phyloP scores from a whole-genome alignment of 2,329 filamentous ascomycete genomes.

The Tolypocladium pustulatum region DNA sequence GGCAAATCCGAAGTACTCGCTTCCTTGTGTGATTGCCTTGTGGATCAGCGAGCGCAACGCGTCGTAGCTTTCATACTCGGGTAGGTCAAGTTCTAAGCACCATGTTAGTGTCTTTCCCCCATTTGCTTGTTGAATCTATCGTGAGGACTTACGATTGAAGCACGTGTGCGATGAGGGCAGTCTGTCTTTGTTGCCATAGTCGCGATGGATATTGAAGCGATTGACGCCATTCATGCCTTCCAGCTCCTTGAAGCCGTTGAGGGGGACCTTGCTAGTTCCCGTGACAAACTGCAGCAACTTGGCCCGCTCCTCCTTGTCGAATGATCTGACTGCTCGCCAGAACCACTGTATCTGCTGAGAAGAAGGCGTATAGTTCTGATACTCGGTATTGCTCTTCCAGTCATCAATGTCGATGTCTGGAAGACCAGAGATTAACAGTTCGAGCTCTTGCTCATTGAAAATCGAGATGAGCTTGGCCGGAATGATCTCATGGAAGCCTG shows the following conservation, averaged over 20 bases:
- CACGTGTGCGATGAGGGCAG: constrained; percentile 95
- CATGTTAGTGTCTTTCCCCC: not conserved
- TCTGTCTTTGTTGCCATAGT: constrained; percentile 93
- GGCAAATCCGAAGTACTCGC: constrained; percentile 95
- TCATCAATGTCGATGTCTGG: constrained; percentile 97
- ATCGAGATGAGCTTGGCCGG: constrained; percentile 89
- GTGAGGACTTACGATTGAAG: constrained; percentile 76
- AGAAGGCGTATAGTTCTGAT: constrained; percentile 91
- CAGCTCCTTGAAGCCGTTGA: constrained; percentile 97
- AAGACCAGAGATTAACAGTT: constrained; percentile 89
- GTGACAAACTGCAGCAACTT: constrained; percentile 98
- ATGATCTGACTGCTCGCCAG: constrained; percentile 94
- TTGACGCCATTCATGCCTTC: constrained; percentile 99
- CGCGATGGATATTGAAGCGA: constrained; percentile 96
- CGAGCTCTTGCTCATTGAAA: constrained; percentile 96
- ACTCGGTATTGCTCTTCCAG: constrained; percentile 98
- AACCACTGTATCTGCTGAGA: constrained; percentile 99
- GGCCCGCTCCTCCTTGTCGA: constrained; percentile 96
- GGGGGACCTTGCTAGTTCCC: constrained; percentile 92
- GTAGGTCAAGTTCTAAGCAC: constrained; percentile 81
- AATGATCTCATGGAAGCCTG: constrained; percentile 96
- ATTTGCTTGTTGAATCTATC: not conserved
- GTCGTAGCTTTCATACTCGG: constrained; percentile 97
- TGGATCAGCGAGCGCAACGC: constrained; percentile 75
- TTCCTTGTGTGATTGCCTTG: constrained; percentile 95